Percentiles rank a stretch among this genome's conserved stretches.
These are phyloP conservation scores for Isabelozyma pseudorhagii DNA, from an alignment of 805 yeast species.

Conservation along the genomic window DNA sequence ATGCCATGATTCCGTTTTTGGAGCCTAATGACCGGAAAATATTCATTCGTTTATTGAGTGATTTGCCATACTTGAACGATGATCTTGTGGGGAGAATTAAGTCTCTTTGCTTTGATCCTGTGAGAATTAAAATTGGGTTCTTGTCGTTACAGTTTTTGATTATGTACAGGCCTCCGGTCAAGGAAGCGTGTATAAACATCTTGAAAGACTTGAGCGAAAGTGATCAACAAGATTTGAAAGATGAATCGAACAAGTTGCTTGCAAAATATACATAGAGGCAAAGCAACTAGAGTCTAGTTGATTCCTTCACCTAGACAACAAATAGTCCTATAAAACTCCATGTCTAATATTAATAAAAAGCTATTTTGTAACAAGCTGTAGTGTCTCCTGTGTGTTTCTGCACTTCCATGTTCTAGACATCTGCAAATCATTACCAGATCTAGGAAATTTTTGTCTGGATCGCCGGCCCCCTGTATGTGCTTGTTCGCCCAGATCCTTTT, in stretches of 20 bases:
- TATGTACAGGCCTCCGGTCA: slow-evolving; percentile 88
- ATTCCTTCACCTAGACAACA: no score
- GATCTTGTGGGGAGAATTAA: slow-evolving; percentile 62
- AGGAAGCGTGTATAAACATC: slow-evolving; percentile 48
- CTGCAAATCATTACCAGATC: no score
- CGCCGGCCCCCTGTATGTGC: no score
- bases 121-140: slow-evolving; percentile 74
- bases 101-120: slow-evolving; percentile 82
- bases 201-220: slow-evolving; percentile 42
- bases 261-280: slow-evolving; percentile 35
- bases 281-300: no score
- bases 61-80: slow-evolving; percentile 72
- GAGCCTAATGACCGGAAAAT: slow-evolving; percentile 78
- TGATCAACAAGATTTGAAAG: slow-evolving; percentile 49
- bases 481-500: no score
- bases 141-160: slow-evolving; percentile 78
- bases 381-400: no score
- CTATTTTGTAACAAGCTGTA: no score
- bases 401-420: no score
- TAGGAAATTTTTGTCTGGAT: no score
- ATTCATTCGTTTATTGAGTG: slow-evolving; percentile 81
- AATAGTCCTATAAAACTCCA: no score
- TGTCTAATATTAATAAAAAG: no score
- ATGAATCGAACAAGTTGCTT: slow-evolving; percentile 44
- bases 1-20: slow-evolving; percentile 76